These are phyloP conservation scores for Solanum piurae DNA, from an alignment of 257 asterid genomes.

Conservation along the genomic window DNA sequence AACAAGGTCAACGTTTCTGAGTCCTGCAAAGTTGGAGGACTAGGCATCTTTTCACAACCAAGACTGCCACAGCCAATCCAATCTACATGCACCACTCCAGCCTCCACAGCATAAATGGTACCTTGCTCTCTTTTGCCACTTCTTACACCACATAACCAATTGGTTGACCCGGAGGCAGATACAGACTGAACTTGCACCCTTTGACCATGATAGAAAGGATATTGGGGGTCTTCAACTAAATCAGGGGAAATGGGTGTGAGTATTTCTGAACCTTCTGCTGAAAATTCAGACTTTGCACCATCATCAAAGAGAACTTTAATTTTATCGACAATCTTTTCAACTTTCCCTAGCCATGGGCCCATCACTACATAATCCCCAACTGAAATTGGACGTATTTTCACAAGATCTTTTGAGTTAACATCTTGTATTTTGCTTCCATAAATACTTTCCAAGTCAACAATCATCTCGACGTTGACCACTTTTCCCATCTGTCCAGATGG, in stretches of 20 bases:
- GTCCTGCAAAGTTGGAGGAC: slow-evolving; percentile 45
- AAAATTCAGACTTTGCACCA: slow-evolving; percentile 43
- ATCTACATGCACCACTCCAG: slow-evolving; percentile 51
- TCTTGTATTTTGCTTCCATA: slow-evolving; percentile 40
- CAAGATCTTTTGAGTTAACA: slow-evolving; percentile 34
- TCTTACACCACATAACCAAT: slow-evolving; percentile 63
- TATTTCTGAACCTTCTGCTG: slow-evolving; percentile 37
- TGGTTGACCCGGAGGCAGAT: slow-evolving; percentile 26
- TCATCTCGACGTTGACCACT: slow-evolving; percentile 48
- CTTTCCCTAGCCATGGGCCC: slow-evolving; percentile 90
- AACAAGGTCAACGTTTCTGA: slow-evolving; percentile 42
- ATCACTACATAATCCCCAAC: slow-evolving; percentile 51
- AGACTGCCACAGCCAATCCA: slow-evolving; percentile 61
- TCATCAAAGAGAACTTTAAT: slow-evolving; percentile 56
- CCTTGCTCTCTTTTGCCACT: slow-evolving; percentile 38
- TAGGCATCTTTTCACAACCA: slow-evolving; percentile 23
- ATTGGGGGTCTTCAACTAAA: slow-evolving; percentile 59
- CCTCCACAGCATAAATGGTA: slow-evolving; percentile 56
- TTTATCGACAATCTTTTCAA: slow-evolving; percentile 50
- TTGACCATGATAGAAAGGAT: slow-evolving; percentile 81
- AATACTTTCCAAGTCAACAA: slow-evolving; percentile 62
- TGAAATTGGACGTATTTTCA: slow-evolving; percentile 45
- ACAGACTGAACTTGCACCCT: slow-evolving; percentile 47
- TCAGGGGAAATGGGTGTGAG: slow-evolving; percentile 52
- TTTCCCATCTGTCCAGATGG: slow-evolving; percentile 72